Evolutionary conservation across 768 basidiomycete species (phyloP).

Genomic region (Sporobolomyces phaffii): DNA sequence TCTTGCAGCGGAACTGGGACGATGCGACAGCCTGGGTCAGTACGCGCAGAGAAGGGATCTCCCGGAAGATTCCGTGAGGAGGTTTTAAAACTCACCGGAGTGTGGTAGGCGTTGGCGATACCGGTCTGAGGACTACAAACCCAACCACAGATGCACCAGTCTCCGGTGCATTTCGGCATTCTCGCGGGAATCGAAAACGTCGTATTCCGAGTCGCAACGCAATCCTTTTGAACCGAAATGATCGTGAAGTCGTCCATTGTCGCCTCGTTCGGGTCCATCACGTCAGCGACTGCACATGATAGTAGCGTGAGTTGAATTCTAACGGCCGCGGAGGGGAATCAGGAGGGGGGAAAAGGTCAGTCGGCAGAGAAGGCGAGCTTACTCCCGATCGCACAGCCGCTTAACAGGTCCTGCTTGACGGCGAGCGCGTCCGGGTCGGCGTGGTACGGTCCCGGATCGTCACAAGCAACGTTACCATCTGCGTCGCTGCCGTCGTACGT

Average conservation of each 20-base stretch:
- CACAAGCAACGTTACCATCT: conserved; percentile 11
- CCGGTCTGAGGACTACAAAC: conserved; percentile 25
- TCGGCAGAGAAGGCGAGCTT: too few species aligned
- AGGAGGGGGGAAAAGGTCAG: neutral
- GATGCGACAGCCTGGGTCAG: neutral
- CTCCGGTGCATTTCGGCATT: conserved; percentile 41
- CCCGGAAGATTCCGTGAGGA: too few species aligned
- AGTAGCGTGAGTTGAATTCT: neutral
- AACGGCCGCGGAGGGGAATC: neutral
- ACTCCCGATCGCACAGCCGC: conserved; percentile 42
- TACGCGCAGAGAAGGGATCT: too few species aligned
- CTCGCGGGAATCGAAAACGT: conserved; percentile 39
- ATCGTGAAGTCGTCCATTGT: conserved; percentile 34
- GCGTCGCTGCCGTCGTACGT: conserved; percentile 20
- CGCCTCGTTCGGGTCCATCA: conserved; percentile 5
- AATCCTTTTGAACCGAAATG: conserved; percentile 41
- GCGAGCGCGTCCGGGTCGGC: conserved; percentile 29
- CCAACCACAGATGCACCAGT: conserved; percentile 43
- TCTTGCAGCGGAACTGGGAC: conserved; percentile 19
- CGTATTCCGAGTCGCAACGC: conserved; percentile 38
- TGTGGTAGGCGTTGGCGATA: conserved; percentile 10
- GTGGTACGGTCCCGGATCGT: conserved; percentile 40
- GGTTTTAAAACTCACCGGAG: neutral
- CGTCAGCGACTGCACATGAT: conserved; percentile 31
- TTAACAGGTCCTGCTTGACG: conserved; percentile 5